phyloP scores from a whole-genome alignment of 2,329 filamentous ascomycete genomes.

The Ambrosiella xylebori region DNA sequence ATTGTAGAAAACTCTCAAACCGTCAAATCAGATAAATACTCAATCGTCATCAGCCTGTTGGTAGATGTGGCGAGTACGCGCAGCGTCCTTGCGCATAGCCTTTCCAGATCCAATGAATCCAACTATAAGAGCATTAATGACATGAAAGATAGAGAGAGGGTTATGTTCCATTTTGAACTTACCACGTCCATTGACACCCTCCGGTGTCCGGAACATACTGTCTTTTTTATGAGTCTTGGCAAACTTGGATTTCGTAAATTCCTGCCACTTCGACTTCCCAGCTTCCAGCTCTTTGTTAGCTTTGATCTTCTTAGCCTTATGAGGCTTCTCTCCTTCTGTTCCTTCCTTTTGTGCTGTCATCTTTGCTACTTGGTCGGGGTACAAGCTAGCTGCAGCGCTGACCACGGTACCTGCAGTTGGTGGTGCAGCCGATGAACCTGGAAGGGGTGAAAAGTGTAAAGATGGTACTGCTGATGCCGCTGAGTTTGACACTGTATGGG shows the following conservation, averaged over 20 bases:
- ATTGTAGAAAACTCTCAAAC: not conserved
- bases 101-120: slow-evolving; percentile 93
- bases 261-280: slow-evolving; percentile 86
- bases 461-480: slow-evolving; percentile 16
- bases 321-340: slow-evolving; percentile 47
- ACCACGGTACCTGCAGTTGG: slow-evolving; percentile 30
- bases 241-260: slow-evolving; percentile 69
- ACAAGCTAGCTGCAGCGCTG: slow-evolving; percentile 39
- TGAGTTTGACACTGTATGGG: slow-evolving; percentile 19
- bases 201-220: slow-evolving; percentile 91
- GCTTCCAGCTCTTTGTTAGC: slow-evolving; percentile 81
- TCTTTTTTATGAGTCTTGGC: slow-evolving; percentile 61
- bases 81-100: slow-evolving; percentile 82
- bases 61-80: slow-evolving; percentile 70
- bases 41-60: slow-evolving; percentile 60
- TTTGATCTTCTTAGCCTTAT: slow-evolving; percentile 76
- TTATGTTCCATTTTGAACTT: slow-evolving; percentile 17
- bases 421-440: slow-evolving; percentile 13
- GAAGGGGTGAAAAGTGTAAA: slow-evolving; percentile 8
- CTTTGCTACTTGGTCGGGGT: slow-evolving; percentile 32
- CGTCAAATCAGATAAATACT: slow-evolving; percentile 16
- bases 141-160: not conserved
- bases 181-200: slow-evolving; percentile 77
- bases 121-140: slow-evolving; percentile 34
- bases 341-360: slow-evolving; percentile 45